Base-by-base conservation (phyloP, 1,139 yeast species). In the Candida glucosophila region DNA sequence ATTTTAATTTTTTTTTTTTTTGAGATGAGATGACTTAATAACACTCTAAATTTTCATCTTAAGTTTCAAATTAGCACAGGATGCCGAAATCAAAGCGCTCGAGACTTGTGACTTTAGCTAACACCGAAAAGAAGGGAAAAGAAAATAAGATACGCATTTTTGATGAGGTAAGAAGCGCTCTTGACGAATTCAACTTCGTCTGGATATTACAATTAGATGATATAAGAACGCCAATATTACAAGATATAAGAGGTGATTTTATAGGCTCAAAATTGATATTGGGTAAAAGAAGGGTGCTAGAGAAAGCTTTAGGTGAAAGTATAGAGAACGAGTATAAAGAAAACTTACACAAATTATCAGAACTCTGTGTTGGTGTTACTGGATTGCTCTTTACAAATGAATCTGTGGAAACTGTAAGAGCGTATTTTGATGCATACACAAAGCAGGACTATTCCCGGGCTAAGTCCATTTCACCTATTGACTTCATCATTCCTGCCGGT, bases 81-180 rank as follows among this genome's bases (percentile, higher is more conserved):
- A 86, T 86, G 97, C 95, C 97, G 38, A 83, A 93, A 73, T 85
- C 95, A 22, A 86, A 75, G 58, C 86, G 96, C 73, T 77, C 94
- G 38, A 82, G 77, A 70, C 75, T 82, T 44, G 94, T 90, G 34
- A 83, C 97, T n/a, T 67, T 90, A 43, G 90, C 98, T 20, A 90
- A 88, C 52, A 88, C 97, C 35, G 96, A 86, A 39, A 90, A 86
- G 58, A 90, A 90, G 55, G 95, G 95, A 29, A 77, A 78, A 41
- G 96, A 85, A 43, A 88, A 86, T 55, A 90, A 90, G 54, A 90
- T 77, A 43, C 70, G 90, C 48, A 77, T 88, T 41, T 90, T 86
- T 39, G 95, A 86, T 47, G 95, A 86, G 39, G 79, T 90, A 29
- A 77, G 95, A 58, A 69, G 70, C 35, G 77, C 81, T 13, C 69